phyloP scores from a whole-genome alignment of 208 protist species.

The Plasmodiophora brassicae region DNA sequence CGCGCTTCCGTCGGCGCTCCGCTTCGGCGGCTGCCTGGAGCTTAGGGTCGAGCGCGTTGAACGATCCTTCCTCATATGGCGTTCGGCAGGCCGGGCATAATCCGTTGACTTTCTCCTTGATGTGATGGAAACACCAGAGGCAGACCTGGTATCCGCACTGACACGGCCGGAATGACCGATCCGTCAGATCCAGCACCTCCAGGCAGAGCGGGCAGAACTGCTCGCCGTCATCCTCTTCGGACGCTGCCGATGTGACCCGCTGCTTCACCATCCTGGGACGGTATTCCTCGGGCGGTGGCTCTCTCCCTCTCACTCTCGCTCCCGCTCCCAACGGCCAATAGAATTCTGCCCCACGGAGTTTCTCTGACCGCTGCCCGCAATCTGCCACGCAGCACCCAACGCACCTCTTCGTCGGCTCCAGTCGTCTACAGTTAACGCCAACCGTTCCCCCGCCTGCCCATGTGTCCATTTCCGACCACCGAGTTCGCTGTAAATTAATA shows the following conservation, averaged over 20 bases:
- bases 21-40: neutral
- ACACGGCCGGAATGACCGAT: constrained; percentile 71
- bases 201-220: constrained; percentile 66
- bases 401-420: too few species aligned
- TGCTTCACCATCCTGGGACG: constrained; percentile 14
- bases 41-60: neutral
- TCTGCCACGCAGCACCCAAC: too few species aligned
- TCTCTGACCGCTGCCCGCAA: too few species aligned
- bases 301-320: too few species aligned
- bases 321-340: too few species aligned
- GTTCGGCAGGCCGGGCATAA: constrained; percentile 72
- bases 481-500: too few species aligned
- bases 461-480: too few species aligned
- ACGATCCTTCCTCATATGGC: constrained; percentile 62
- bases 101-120: constrained; percentile 68
- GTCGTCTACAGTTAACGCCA: too few species aligned
- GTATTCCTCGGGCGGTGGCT: too few species aligned
- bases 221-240: neutral
- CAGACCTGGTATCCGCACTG: constrained; percentile 77
- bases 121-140: constrained; percentile 73
- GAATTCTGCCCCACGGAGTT: too few species aligned
- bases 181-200: constrained; percentile 68
- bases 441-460: too few species aligned
- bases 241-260: neutral
- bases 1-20: neutral